Evolutionary conservation across 2,329 filamentous ascomycete genomes (phyloP).

Genomic region (Aspergillus sergii): DNA sequence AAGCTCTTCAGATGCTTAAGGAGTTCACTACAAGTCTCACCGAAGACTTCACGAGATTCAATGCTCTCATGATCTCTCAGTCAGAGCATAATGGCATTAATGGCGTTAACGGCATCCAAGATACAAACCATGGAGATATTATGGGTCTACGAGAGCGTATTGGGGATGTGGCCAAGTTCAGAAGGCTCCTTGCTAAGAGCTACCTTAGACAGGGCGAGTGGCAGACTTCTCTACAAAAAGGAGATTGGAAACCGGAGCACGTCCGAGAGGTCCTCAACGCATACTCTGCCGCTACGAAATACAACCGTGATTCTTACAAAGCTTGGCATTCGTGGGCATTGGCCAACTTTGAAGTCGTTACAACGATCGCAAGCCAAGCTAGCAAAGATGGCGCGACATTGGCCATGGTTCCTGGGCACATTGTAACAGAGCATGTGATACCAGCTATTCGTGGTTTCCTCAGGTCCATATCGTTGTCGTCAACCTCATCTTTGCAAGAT

Average conservation of each 20-base stretch:
- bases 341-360: slow-evolving; percentile 98
- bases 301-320: slow-evolving; percentile 96
- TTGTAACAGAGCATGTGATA: slow-evolving; percentile 85
- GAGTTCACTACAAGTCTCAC: slow-evolving; percentile 64
- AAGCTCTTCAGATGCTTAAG: slow-evolving; percentile 61
- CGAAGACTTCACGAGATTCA: slow-evolving; percentile 57
- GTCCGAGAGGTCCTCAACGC: slow-evolving; percentile 88
- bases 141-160: slow-evolving; percentile 43
- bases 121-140: slow-evolving; percentile 43
- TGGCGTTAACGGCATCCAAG: slow-evolving; percentile 51
- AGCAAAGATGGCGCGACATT: slow-evolving; percentile 56
- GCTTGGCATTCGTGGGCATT: slow-evolving; percentile 99
- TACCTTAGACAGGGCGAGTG: slow-evolving; percentile 96
- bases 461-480: slow-evolving; percentile 90
- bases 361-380: slow-evolving; percentile 69
- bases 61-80: slow-evolving; percentile 41
- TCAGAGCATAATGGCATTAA: slow-evolving; percentile 47
- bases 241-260: slow-evolving; percentile 84
- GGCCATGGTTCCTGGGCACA: slow-evolving; percentile 62
- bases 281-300: slow-evolving; percentile 88
- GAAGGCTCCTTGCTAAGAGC: slow-evolving; percentile 84
- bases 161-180: slow-evolving; percentile 58
- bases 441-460: slow-evolving; percentile 96
- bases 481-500: slow-evolving; percentile 91
- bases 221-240: slow-evolving; percentile 82